These are phyloP conservation scores for Scheffersomyces lignicola DNA, from an alignment of 1,139 yeast genomes.

Conservation along the genomic window DNA sequence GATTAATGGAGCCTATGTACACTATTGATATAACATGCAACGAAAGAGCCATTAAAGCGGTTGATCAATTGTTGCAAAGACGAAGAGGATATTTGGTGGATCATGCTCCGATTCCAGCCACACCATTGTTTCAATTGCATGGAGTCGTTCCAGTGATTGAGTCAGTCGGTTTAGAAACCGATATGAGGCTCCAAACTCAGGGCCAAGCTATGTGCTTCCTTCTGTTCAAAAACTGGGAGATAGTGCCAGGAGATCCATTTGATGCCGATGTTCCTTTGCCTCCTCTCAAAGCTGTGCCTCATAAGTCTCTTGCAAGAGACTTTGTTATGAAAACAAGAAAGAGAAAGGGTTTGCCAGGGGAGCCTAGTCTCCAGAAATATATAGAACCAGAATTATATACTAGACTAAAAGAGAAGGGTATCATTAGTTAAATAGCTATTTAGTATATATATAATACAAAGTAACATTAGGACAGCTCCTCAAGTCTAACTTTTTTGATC, in stretches of 20 bases:
- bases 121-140: slow-evolving; percentile 61
- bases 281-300: slow-evolving; percentile 72
- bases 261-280: slow-evolving; percentile 66
- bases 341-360: slow-evolving; percentile 81
- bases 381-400: slow-evolving; percentile 61
- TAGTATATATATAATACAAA: slow-evolving; percentile 1
- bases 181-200: slow-evolving; percentile 70
- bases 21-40: slow-evolving; percentile 60
- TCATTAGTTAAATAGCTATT: slow-evolving; percentile 9
- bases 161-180: slow-evolving; percentile 86
- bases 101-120: slow-evolving; percentile 67
- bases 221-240: slow-evolving; percentile 69
- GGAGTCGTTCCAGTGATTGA: slow-evolving; percentile 88
- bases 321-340: slow-evolving; percentile 85
- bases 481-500: not conserved
- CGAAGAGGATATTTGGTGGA: slow-evolving; percentile 61
- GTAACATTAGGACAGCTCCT: not conserved
- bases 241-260: slow-evolving; percentile 90
- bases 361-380: slow-evolving; percentile 70
- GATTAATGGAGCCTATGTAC: slow-evolving; percentile 81
- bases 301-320: slow-evolving; percentile 75
- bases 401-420: slow-evolving; percentile 52
- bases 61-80: slow-evolving; percentile 53
- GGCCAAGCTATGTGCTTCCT: slow-evolving; percentile 77
- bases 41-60: slow-evolving; percentile 38